phyloP scores from a whole-genome alignment of 225 moss, liverwort and hornwort genomes.

The Polytrichum commune region DNA sequence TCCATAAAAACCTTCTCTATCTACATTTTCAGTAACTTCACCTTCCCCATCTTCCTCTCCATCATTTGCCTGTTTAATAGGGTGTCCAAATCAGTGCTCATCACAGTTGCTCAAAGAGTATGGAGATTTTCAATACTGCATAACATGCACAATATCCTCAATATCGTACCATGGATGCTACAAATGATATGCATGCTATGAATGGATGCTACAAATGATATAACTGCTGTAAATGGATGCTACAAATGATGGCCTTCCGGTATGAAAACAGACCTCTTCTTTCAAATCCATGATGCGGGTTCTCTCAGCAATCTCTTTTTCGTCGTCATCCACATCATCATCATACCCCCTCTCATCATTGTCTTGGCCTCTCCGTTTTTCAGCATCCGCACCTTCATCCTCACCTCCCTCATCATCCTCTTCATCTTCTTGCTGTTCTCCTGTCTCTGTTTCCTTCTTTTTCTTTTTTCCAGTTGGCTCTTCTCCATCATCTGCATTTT shows the following conservation, averaged over 20 bases:
- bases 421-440: conserved; percentile 72
- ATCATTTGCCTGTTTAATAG: conserved; percentile 27
- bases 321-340: conserved; percentile 85
- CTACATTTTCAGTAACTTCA: conserved; percentile 31
- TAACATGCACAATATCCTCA: neutral
- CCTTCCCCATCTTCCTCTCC: conserved; percentile 39
- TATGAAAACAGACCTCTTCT: conserved; percentile 33
- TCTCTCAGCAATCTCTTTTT: conserved; percentile 77
- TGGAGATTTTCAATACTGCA: neutral
- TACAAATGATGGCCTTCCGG: too few relatives aligned
- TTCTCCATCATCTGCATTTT: conserved; percentile 49
- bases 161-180: too few relatives aligned
- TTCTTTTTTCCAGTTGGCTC: conserved; percentile 31
- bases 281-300: conserved; percentile 52
- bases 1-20: conserved; percentile 41
- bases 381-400: conserved; percentile 93
- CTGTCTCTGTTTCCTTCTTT: conserved; percentile 52
- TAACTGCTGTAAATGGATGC: too few relatives aligned
- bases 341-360: conserved; percentile 94
- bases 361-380: conserved; percentile 82
- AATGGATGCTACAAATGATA: too few relatives aligned
- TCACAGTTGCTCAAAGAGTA: too few relatives aligned
- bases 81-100: conserved; percentile 6
- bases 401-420: conserved; percentile 81
- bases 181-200: too few relatives aligned